phyloP scores from a whole-genome alignment of 371 early-diverging fungal genomes.

The Syncephalastrum contaminatum region DNA sequence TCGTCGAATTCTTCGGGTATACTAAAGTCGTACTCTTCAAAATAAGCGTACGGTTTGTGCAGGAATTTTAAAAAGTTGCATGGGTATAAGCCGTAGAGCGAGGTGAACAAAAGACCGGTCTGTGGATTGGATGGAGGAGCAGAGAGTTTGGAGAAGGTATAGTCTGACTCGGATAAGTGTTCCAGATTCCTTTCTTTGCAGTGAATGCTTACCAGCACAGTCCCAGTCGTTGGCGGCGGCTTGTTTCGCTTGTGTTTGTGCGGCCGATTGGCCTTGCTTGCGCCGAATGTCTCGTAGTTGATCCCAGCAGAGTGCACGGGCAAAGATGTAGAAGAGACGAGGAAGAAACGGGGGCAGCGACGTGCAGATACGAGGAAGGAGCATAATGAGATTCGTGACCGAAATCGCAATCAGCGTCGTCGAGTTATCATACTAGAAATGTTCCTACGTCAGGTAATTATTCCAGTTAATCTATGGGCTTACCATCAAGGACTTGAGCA shows the following conservation, averaged over 20 bases:
- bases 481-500: constrained; percentile 63
- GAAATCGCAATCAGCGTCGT: constrained; percentile 61
- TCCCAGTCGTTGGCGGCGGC: constrained; percentile 38
- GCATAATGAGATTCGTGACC: constrained; percentile 63
- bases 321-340: constrained; percentile 58
- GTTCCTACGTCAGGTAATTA: background rate
- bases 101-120: constrained; percentile 60
- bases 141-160: constrained; percentile 53
- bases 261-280: constrained; percentile 24
- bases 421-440: constrained; percentile 59
- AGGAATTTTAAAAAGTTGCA: constrained; percentile 62
- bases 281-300: constrained; percentile 48
- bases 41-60: constrained; percentile 50
- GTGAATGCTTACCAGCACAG: constrained; percentile 37
- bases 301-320: constrained; percentile 65
- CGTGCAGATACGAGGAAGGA: constrained; percentile 65
- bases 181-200: background rate
- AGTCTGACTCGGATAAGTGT: constrained; percentile 24
- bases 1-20: constrained; percentile 54
- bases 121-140: constrained; percentile 55
- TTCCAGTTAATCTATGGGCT: too few relatives aligned
- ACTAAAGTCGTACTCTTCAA: constrained; percentile 30
- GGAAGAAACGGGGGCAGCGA: constrained; percentile 56
- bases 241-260: constrained; percentile 7
- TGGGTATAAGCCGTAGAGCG: constrained; percentile 66